Conservation (phyloP, 495 filamentous ascomycete genomes). For the Penicillium flavigenum region DNA sequence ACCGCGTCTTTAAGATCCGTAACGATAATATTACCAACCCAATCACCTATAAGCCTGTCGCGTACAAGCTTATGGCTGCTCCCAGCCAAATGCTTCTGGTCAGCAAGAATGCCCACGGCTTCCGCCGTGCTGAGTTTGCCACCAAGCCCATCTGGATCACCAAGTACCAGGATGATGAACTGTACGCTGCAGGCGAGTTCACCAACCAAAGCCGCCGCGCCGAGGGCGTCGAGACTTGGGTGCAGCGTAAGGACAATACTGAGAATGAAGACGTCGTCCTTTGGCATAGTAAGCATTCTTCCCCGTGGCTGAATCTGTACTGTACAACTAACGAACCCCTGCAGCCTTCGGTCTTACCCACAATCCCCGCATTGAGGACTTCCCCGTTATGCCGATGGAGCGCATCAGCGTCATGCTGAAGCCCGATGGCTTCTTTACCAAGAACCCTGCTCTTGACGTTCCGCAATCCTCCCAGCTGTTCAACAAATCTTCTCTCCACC, state of each 20-base stretch:
- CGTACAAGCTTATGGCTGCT: slow-evolving; percentile 73
- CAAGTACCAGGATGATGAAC: slow-evolving; percentile 70
- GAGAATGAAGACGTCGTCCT: slow-evolving; percentile 56
- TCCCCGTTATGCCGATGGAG: slow-evolving; percentile 64
- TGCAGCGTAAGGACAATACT: slow-evolving; percentile 49
- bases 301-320: not conserved
- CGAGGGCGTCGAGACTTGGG: slow-evolving; percentile 55
- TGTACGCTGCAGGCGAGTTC: slow-evolving; percentile 80
- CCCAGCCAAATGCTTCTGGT: slow-evolving; percentile 81
- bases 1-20: slow-evolving; percentile 80
- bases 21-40: slow-evolving; percentile 64
- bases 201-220: slow-evolving; percentile 80
- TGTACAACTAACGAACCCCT: slow-evolving; percentile 2
- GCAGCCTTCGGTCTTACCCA: slow-evolving; percentile 62
- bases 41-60: slow-evolving; percentile 72
- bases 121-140: slow-evolving; percentile 76
- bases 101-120: slow-evolving; percentile 64
- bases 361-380: slow-evolving; percentile 59
- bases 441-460: slow-evolving; percentile 76
- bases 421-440: slow-evolving; percentile 72
- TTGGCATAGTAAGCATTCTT: slow-evolving; percentile 47
- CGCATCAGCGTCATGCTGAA: slow-evolving; percentile 65
- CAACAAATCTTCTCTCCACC: slow-evolving; percentile 43
- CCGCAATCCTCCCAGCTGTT: slow-evolving; percentile 48
- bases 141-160: slow-evolving; percentile 82